Evolutionary conservation across 1,139 yeast species (phyloP).

Genomic region (Starmera stellimalicola): DNA sequence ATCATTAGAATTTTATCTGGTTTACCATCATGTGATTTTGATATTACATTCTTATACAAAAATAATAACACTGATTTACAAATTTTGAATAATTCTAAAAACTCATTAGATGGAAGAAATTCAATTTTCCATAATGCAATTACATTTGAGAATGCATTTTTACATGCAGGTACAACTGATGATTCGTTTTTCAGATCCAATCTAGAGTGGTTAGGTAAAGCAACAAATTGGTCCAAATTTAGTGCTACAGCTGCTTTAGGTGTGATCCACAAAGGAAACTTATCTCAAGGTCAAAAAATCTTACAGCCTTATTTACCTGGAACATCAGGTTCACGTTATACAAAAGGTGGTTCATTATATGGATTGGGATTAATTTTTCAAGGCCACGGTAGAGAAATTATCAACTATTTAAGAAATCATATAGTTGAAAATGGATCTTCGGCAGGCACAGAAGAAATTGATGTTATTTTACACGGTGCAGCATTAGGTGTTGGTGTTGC

Average conservation of each 20-base stretch:
- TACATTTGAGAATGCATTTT: slow-evolving; percentile 87
- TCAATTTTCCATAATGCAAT: slow-evolving; percentile 95
- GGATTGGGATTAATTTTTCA: slow-evolving; percentile 93
- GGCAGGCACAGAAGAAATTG: slow-evolving; percentile 67
- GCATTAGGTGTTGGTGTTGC: slow-evolving; percentile 94
- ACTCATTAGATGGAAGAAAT: slow-evolving; percentile 79
- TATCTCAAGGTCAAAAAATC: slow-evolving; percentile 81
- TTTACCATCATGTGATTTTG: slow-evolving; percentile 89
- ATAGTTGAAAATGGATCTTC: slow-evolving; percentile 60
- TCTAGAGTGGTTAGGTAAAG: slow-evolving; percentile 93
- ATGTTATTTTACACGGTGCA: slow-evolving; percentile 91
- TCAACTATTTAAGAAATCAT: slow-evolving; percentile 68
- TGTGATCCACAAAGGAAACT: slow-evolving; percentile 91
- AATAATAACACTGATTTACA: slow-evolving; percentile 83
- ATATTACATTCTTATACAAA: slow-evolving; percentile 77
- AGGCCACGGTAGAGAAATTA: slow-evolving; percentile 88
- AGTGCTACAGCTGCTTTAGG: slow-evolving; percentile 98
- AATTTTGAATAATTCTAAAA: slow-evolving; percentile 75
- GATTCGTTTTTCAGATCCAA: slow-evolving; percentile 88
- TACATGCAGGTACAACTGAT: slow-evolving; percentile 96
- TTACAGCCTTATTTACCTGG: slow-evolving; percentile 92
- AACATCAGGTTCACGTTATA: slow-evolving; percentile 65
- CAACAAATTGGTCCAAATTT: slow-evolving; percentile 96
- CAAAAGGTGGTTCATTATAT: slow-evolving; percentile 92
- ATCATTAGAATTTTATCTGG: slow-evolving; percentile 75